phyloP scores from a whole-genome alignment of 2,329 filamentous ascomycete species.

The Beauveria australis region DNA sequence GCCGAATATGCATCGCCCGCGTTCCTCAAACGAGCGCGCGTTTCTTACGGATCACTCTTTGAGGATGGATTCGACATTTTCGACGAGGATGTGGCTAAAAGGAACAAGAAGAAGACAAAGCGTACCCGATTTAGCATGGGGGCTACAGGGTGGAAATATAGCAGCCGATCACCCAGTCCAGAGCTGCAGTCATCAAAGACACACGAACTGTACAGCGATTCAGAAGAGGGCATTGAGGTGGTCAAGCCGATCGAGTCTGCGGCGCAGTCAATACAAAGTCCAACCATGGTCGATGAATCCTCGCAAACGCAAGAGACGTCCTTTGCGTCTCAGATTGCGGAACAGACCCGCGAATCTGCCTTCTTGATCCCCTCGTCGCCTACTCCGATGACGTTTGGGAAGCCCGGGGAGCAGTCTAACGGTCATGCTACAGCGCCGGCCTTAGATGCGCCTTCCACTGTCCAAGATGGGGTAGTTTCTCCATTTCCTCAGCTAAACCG shows the following conservation, averaged over 20 bases:
- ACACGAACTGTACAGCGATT: constrained; percentile 18
- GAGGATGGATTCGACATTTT: constrained; percentile 60
- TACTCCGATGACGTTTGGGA: constrained; percentile 10
- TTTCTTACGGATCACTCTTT: constrained; percentile 61
- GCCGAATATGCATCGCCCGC: constrained; percentile 68
- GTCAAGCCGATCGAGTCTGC: constrained; percentile 8
- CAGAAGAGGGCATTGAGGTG: constrained; percentile 4
- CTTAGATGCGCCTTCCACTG: background rate
- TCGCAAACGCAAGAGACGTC: constrained; percentile 26
- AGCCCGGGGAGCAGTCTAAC: background rate
- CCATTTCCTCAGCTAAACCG: background rate
- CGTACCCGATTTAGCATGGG: constrained; percentile 59
- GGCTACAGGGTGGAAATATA: constrained; percentile 66
- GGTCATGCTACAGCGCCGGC: background rate
- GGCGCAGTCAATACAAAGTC: constrained; percentile 10
- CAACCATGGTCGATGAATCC: constrained; percentile 28
- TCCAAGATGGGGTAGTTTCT: background rate
- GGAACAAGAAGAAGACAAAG: constrained; percentile 54
- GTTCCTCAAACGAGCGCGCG: constrained; percentile 63
- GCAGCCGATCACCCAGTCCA: constrained; percentile 63
- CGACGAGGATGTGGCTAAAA: constrained; percentile 56
- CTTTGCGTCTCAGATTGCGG: constrained; percentile 21
- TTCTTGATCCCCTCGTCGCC: constrained; percentile 8
- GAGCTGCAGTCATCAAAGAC: constrained; percentile 39
- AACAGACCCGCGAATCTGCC: constrained; percentile 17